Evolutionary conservation across 2,329 filamentous ascomycete species (phyloP).

Genomic region (Aspergillus pseudoterreus): DNA sequence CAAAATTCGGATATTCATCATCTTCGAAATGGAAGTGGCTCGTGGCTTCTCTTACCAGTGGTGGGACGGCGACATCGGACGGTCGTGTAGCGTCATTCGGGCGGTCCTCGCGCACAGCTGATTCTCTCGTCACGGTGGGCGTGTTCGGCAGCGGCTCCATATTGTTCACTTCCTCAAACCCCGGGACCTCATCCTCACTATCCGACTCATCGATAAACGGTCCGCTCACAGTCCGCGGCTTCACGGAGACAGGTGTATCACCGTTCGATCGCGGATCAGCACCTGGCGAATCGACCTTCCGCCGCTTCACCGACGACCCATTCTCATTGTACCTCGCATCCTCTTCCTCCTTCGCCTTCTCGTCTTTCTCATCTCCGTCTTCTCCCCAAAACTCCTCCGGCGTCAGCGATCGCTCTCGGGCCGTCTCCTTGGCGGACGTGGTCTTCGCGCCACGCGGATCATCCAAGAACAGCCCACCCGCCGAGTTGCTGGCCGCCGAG

Average conservation of each 20-base stretch:
- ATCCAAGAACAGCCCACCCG: slow-evolving; percentile 34
- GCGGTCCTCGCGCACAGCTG: neutral
- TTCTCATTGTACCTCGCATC: slow-evolving; percentile 32
- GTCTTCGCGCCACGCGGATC: slow-evolving; percentile 23
- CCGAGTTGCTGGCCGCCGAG: slow-evolving; percentile 7
- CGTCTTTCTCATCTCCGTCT: slow-evolving; percentile 13
- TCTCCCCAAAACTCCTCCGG: slow-evolving; percentile 36
- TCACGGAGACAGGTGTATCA: slow-evolving; percentile 5
- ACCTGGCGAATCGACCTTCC: slow-evolving; percentile 24
- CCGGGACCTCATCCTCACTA: slow-evolving; percentile 47
- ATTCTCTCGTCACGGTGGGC: slow-evolving; percentile 8
- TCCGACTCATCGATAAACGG: slow-evolving; percentile 49
- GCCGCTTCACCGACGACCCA: slow-evolving; percentile 28
- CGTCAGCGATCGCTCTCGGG: slow-evolving; percentile 20
- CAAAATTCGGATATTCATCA: slow-evolving; percentile 53
- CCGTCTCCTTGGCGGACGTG: neutral
- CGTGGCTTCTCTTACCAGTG: slow-evolving; percentile 49
- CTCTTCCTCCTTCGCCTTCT: slow-evolving; percentile 6
- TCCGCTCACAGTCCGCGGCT: slow-evolving; percentile 23
- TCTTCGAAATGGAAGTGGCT: slow-evolving; percentile 40
- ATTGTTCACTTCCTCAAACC: slow-evolving; percentile 13
- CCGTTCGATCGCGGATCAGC: neutral
- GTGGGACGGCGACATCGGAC: slow-evolving; percentile 30
- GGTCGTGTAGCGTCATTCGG: slow-evolving; percentile 10
- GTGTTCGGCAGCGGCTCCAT: neutral